Evolutionary conservation across 1,139 yeast genomes (phyloP), one percentile per base, ranked within the genome.

Genomic region (Eremothecium cymbalariae): DNA sequence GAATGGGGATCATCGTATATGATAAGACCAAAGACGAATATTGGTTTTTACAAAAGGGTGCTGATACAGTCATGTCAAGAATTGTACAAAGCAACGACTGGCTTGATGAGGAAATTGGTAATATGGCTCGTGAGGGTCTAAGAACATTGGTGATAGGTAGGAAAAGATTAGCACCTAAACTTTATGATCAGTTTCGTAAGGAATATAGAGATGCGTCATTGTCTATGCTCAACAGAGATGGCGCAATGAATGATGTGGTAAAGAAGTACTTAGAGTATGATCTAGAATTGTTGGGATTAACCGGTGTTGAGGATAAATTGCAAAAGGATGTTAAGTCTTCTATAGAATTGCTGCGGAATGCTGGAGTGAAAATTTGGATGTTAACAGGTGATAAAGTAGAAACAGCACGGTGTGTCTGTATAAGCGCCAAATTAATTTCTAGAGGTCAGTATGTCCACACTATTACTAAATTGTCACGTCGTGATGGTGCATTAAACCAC

Each of bases 341-440:
- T 0, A 78, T 93, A 41, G 99, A 93, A 62, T 67, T 90, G 24
- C 67, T 93, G 45, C 70, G 98, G 48, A 90, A 93, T 62, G 99
- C 98, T 0, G 98, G 98, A 2, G 77, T 93, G 39, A 85, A 85
- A 52, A 90, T 93, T 34, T 93, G 99, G 99, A 93, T 93, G 98
- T 66, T 93, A 33, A 93, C 99, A 0, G 99, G 99, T 45, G 99
- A 93, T 57, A 93, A 93, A 57, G 97, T 90, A 6, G 99, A 93
- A 60, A 93, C 99, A 0, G 98, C 98, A 1, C 74, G 85, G 43
- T 90, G 98, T 68, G 96, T 93, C 23, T 86, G 97, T 16, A 83
- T 93, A 12, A 83, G 95, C 56, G 93, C 97, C 16, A 78, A 88
- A 52, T 72, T 93, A 38, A 90, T 93, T 29, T 72, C 94, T 3